These are phyloP conservation scores for Crithidia expoeki DNA, from an alignment of 208 protist species.

Conservation along the genomic window DNA sequence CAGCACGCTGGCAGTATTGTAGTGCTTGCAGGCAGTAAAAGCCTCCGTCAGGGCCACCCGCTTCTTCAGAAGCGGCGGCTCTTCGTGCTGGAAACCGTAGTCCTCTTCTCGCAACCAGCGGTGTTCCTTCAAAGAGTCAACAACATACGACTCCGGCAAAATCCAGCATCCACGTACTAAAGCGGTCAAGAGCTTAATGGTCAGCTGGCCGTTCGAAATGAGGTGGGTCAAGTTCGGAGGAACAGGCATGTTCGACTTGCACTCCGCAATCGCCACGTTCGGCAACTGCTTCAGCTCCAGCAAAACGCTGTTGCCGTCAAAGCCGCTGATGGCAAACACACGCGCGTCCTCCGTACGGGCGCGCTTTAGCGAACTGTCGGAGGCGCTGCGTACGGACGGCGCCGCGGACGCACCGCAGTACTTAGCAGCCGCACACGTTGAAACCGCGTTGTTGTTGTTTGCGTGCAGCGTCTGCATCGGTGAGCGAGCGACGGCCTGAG, in stretches of 20 bases:
- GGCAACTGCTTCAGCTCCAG: conserved; percentile 69
- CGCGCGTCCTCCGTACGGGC: conserved; percentile 77
- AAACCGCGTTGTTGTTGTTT: conserved; percentile 26
- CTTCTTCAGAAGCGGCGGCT: conserved; percentile 72
- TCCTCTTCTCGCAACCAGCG: conserved; percentile 68
- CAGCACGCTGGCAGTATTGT: conserved; percentile 69
- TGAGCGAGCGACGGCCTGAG: conserved; percentile 28
- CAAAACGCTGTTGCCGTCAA: conserved; percentile 69
- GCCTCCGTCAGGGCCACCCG: conserved; percentile 62
- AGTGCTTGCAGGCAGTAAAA: conserved; percentile 74
- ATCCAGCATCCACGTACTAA: conserved; percentile 90
- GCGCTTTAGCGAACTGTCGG: conserved; percentile 47
- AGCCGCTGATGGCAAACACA: conserved; percentile 87
- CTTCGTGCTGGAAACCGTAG: conserved; percentile 87
- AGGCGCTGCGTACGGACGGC: conserved; percentile 22
- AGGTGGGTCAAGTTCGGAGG: conserved; percentile 88
- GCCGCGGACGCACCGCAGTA: conserved; percentile 41
- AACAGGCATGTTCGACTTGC: conserved; percentile 80
- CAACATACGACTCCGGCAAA: conserved; percentile 75
- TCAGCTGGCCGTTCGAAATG: conserved; percentile 86
- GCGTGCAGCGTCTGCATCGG: conserved; percentile 41
- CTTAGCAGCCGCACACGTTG: conserved; percentile 21
- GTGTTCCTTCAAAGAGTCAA: conserved; percentile 54
- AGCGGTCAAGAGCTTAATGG: conserved; percentile 87
- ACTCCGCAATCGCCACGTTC: conserved; percentile 80